phyloP scores from a whole-genome alignment of 2,329 filamentous ascomycete species.

The Teratosphaeria gauchensis region DNA sequence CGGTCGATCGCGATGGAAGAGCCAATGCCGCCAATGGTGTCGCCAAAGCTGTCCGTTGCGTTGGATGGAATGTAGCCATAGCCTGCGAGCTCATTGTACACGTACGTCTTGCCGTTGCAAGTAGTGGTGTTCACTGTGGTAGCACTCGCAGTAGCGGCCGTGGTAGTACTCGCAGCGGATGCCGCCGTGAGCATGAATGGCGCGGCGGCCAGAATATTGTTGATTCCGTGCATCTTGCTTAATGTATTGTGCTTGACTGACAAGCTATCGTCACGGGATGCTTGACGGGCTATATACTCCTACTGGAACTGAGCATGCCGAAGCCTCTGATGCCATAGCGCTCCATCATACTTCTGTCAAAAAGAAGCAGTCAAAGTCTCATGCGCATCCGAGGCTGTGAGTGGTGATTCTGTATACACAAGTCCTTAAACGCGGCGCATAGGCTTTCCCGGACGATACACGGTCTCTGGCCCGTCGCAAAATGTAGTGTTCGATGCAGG shows the following conservation, averaged over 20 bases:
- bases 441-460: no score
- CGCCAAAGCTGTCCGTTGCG: constrained; percentile 56
- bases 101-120: constrained; percentile 52
- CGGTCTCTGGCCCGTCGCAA: no score
- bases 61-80: constrained; percentile 53
- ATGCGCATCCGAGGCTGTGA: background rate
- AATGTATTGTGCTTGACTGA: background rate
- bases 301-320: background rate
- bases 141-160: background rate
- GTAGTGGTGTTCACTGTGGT: constrained; percentile 39
- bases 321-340: background rate
- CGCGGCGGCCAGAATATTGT: background rate
- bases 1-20: constrained; percentile 55
- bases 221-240: background rate
- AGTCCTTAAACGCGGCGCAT: no score
- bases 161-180: background rate
- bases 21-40: constrained; percentile 59
- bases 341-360: background rate
- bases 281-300: background rate
- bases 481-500: background rate
- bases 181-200: background rate
- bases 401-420: background rate
- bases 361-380: background rate
- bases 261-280: background rate
- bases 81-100: constrained; percentile 58